These are phyloP conservation scores for Diplocarpon rosae DNA, from an alignment of 2,329 filamentous ascomycete genomes.

Conservation along the genomic window DNA sequence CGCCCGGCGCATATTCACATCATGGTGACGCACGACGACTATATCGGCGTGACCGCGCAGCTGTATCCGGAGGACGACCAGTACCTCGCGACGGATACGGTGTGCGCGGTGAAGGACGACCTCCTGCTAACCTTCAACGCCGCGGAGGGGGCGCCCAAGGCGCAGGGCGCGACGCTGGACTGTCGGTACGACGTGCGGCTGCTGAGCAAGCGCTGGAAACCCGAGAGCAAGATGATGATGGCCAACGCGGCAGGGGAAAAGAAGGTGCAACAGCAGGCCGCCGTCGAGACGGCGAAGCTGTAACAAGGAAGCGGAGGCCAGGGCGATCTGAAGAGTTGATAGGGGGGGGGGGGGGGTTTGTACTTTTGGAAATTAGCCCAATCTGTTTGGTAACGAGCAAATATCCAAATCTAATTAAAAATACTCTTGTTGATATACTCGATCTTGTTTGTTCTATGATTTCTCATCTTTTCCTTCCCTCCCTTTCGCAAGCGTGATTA, in stretches of 20 bases:
- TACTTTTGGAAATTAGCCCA: too few relatives aligned
- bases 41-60: constrained; percentile 63
- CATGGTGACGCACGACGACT: constrained; percentile 44
- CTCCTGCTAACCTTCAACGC: constrained; percentile 33
- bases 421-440: too few relatives aligned
- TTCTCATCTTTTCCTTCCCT: too few relatives aligned
- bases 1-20: constrained; percentile 49
- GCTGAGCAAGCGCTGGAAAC: constrained; percentile 20
- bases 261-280: background rate
- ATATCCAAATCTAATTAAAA: too few relatives aligned
- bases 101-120: constrained; percentile 44
- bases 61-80: constrained; percentile 60
- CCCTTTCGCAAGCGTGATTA: too few relatives aligned
- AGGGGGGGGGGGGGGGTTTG: too few relatives aligned
- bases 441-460: too few relatives aligned
- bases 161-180: constrained; percentile 5
- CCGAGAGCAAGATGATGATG: constrained; percentile 23
- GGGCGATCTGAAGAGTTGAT: too few relatives aligned
- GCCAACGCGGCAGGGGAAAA: constrained; percentile 12
- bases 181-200: constrained; percentile 8
- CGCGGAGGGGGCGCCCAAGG: background rate
- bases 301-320: too few relatives aligned
- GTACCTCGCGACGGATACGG: constrained; percentile 43
- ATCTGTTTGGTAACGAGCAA: too few relatives aligned
- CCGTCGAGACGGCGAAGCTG: too few relatives aligned